A percentile compares a stretch with the other conserved stretches of the same genome.
Conservation (phyloP, 2,329 filamentous ascomycete species). For the Fusarium albosuccineum region DNA sequence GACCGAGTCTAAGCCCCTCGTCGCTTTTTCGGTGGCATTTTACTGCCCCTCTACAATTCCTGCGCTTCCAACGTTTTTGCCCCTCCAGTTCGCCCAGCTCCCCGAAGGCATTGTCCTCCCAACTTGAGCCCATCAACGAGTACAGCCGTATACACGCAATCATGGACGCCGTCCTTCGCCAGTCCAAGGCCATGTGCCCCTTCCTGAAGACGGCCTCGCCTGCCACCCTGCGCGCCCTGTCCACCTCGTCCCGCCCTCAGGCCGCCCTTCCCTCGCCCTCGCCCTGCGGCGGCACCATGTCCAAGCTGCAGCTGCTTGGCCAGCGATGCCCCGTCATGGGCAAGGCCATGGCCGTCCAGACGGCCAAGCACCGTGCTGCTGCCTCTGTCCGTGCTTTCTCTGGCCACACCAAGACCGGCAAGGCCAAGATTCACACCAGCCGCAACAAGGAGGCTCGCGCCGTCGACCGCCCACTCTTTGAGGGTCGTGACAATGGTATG, state of each 20-base stretch:
- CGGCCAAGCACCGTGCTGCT: conserved; percentile 65
- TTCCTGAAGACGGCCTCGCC: conserved; percentile 96
- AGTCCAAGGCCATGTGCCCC: conserved; percentile 96
- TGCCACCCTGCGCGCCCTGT: conserved; percentile 89
- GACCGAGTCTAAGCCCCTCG: conserved; percentile 31
- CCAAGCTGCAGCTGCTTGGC: conserved; percentile 93
- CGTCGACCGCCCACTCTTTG: conserved; percentile 71
- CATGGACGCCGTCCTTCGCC: conserved; percentile 95
- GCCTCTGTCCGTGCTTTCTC: conserved; percentile 66
- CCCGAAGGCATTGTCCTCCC: conserved; percentile 19
- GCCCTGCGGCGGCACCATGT: conserved; percentile 92
- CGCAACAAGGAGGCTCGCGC: conserved; percentile 81
- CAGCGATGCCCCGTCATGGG: conserved; percentile 99
- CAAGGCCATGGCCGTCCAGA: conserved; percentile 93
- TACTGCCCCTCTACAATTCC: conserved; percentile 30
- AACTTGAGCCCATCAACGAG: conserved; percentile 11
- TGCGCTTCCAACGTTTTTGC: conserved; percentile 26
- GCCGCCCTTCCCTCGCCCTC: conserved; percentile 58
- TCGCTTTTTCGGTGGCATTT: conserved; percentile 29
- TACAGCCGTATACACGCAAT: conserved; percentile 38
- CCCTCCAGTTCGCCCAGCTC: conserved; percentile 29
- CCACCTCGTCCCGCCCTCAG: conserved; percentile 76
- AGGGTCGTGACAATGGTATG: conserved; percentile 65
- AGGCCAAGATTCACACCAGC: conserved; percentile 86
- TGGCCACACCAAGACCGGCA: conserved; percentile 65